Percentiles rank a stretch among this genome's conserved stretches.
Evolutionary conservation across 176 grass and related monocot species (phyloP).

Genomic region (Oryza brachyantha): DNA sequence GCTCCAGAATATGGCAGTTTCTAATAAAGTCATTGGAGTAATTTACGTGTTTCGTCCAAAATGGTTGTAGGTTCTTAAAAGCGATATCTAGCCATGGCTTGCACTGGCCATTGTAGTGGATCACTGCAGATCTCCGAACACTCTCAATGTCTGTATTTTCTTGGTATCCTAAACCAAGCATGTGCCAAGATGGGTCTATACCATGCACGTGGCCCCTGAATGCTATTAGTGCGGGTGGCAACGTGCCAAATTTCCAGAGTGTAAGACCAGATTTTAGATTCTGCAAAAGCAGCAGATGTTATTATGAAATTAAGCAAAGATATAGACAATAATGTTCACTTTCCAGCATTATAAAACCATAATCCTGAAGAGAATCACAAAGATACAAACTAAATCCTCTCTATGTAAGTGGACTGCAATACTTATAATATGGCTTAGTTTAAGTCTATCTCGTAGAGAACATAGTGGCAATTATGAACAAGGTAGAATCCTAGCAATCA

Average conservation of each 20-base stretch:
- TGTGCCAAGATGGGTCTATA: slow-evolving; percentile 80
- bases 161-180: slow-evolving; percentile 92
- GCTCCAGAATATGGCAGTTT: slow-evolving; percentile 81
- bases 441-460: background rate
- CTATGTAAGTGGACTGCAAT: background rate
- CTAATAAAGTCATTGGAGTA: slow-evolving; percentile 79
- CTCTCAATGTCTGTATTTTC: slow-evolving; percentile 63
- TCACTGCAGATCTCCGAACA: slow-evolving; percentile 64
- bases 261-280: slow-evolving; percentile 85
- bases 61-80: slow-evolving; percentile 80
- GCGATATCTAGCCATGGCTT: slow-evolving; percentile 90
- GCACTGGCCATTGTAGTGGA: slow-evolving; percentile 93
- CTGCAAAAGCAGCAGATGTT: slow-evolving; percentile 50
- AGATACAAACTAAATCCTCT: background rate
- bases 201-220: slow-evolving; percentile 78
- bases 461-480: background rate
- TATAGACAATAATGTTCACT: background rate
- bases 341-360: background rate
- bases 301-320: slow-evolving; percentile 17
- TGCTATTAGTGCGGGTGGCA: slow-evolving; percentile 86
- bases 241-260: slow-evolving; percentile 89
- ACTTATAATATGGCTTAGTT: background rate
- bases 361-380: background rate
- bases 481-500: background rate
- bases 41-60: slow-evolving; percentile 85